Base-by-base conservation (phyloP, 1,284 basidiomycete genomes). In the Leccinum subrobustum region DNA sequence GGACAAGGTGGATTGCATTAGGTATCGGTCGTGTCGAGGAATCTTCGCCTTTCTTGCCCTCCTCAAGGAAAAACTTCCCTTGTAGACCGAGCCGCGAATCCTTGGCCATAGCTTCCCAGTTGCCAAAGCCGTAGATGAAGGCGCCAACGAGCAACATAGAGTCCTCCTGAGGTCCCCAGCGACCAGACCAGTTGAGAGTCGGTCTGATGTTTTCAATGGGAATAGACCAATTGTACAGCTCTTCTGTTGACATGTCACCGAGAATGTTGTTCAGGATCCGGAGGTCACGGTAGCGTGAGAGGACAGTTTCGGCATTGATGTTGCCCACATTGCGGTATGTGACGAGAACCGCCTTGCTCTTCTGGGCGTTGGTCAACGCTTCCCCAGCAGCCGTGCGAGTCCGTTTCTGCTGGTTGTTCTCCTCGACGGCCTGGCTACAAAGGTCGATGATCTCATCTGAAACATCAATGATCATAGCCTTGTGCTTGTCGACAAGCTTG, bases 31-130 rank as follows among this genome's bases (percentile, higher is more conserved):
- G 86, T 66, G 83, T 88, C 20, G 89, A 82, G 44, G 88, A 77
- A 69, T 92, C 87, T 79, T 93, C 86, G 56, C 87, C 87, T 76
- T 96, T 96, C 76, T 96, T 96, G 69, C 89, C 92, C 73, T 98
- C 96, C 72, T 98, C 97, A 51, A 99, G 83, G 86, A 98, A 99
- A 79, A 99, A 96, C 74, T 96, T 97, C 75, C 91, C 94, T 3
- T 88, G 83, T 18, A 99, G 83, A 3, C 88, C 87, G 3, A 99
- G 86, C 59, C 87, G 85, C 3, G 86, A 76, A 74, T 99, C 97
- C 72, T 93, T 92, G 70, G 91, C 86, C 81, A 99, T 98, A 51
- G 86, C 83, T 73, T 99, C 97, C 97, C 97, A 99, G 67, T 92
- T 93, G 18, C 96, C 96, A 73, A 99, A 97, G 25, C 97, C 97